Evolutionary conservation across 2,329 filamentous ascomycete genomes (phyloP).

Genomic region (Aspergillus candidus): DNA sequence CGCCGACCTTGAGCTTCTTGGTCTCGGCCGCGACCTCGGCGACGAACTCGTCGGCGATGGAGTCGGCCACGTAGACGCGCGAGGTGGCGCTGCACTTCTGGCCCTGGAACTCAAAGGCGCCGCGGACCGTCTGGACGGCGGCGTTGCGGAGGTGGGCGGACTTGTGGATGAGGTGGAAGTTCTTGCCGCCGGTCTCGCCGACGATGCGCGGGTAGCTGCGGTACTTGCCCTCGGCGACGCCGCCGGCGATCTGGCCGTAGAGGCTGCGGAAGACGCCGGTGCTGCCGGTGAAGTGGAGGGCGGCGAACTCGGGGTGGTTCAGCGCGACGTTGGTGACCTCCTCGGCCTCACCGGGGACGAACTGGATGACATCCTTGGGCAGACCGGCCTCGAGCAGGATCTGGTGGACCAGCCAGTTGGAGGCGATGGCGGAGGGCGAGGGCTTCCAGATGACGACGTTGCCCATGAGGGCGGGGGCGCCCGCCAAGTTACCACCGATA

Average conservation of each 20-base stretch:
- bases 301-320: constrained; percentile 71
- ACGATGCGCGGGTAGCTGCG: constrained; percentile 80
- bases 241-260: constrained; percentile 77
- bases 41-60: constrained; percentile 67
- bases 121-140: constrained; percentile 73
- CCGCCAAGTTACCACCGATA: constrained; percentile 80
- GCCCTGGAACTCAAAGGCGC: constrained; percentile 84
- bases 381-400: constrained; percentile 88
- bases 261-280: constrained; percentile 85
- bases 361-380: constrained; percentile 85
- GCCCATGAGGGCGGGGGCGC: constrained; percentile 77
- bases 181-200: constrained; percentile 88
- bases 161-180: constrained; percentile 78
- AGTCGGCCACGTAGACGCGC: constrained; percentile 69
- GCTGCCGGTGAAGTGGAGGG: constrained; percentile 92
- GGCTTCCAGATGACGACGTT: constrained; percentile 98
- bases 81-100: constrained; percentile 88
- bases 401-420: constrained; percentile 83
- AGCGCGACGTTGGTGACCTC: constrained; percentile 75
- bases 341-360: constrained; percentile 80
- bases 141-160: constrained; percentile 74
- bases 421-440: constrained; percentile 81
- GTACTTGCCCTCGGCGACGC: constrained; percentile 76
- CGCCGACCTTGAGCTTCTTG: constrained; percentile 63
- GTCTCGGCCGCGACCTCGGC: constrained; percentile 62